Evolutionary conservation across 2,329 filamentous ascomycete genomes (phyloP).

Genomic region (Truncatella angustata): DNA sequence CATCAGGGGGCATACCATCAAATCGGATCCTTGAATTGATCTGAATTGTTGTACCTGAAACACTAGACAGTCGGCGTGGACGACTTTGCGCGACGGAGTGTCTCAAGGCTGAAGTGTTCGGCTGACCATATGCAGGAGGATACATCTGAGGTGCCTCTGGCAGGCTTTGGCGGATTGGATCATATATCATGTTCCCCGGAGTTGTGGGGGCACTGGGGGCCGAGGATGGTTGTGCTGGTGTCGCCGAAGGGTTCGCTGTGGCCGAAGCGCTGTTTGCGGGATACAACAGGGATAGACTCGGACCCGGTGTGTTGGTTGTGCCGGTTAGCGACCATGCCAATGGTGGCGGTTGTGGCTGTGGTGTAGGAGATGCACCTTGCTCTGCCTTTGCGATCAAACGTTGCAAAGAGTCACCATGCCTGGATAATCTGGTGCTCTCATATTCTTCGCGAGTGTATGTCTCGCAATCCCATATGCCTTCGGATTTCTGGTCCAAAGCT

Average conservation of each 20-base stretch:
- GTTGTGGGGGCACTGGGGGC: conserved; percentile 42
- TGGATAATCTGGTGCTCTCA: conserved; percentile 62
- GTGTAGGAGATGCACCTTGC: conserved; percentile 43
- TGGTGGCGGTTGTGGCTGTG: conserved; percentile 32
- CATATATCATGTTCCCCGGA: conserved; percentile 59
- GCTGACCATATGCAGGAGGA: conserved; percentile 48
- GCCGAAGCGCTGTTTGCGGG: not conserved
- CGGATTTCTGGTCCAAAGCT: conserved; percentile 81
- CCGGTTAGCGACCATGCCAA: conserved; percentile 89
- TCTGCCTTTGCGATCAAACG: conserved; percentile 42
- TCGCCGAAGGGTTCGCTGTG: conserved; percentile 45
- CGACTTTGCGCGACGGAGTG: conserved; percentile 34
- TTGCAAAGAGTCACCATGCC: conserved; percentile 38
- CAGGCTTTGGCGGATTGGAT: conserved; percentile 56
- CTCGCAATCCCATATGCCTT: conserved; percentile 78
- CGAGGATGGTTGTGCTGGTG: conserved; percentile 13
- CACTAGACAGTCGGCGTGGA: not conserved
- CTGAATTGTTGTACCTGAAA: conserved; percentile 3
- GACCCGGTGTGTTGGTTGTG: conserved; percentile 80
- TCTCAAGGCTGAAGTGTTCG: conserved; percentile 45
- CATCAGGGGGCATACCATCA: conserved; percentile 25
- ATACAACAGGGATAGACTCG: conserved; percentile 79
- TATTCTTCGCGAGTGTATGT: conserved; percentile 71
- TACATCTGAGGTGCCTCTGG: conserved; percentile 49
- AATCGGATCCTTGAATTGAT: conserved; percentile 17